These are phyloP conservation scores for Xylaria sp. DNA, from an alignment of 2,329 filamentous ascomycete genomes.

Conservation along the genomic window DNA sequence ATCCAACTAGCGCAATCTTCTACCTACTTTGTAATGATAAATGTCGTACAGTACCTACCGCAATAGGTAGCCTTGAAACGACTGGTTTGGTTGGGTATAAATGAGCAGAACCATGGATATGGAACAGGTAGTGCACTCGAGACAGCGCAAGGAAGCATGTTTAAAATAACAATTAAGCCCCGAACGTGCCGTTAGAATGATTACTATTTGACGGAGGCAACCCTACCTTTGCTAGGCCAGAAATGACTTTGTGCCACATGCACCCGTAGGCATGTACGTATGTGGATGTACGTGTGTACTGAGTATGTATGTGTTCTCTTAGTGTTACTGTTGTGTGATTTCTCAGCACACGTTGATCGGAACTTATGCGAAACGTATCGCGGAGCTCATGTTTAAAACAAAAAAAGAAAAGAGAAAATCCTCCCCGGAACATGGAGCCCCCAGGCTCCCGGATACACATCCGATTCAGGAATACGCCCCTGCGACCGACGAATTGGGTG, in stretches of 20 bases:
- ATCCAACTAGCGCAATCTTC: neutral
- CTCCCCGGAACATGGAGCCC: constrained; percentile 31
- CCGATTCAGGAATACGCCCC: constrained; percentile 41
- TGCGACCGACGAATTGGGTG: constrained; percentile 31
- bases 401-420: constrained; percentile 9
- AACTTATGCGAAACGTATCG: constrained; percentile 24
- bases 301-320: neutral
- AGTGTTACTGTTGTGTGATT: constrained; percentile 11
- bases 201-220: constrained; percentile 1
- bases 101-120: constrained; percentile 16
- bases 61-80: neutral
- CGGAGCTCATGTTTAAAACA: constrained; percentile 17
- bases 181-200: neutral
- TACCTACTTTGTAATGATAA: neutral
- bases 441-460: constrained; percentile 39
- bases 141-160: constrained; percentile 3
- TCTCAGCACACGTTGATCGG: constrained; percentile 22
- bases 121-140: constrained; percentile 8
- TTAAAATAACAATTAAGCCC: neutral
- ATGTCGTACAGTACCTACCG: constrained; percentile 12
- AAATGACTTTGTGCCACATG: constrained; percentile 2
- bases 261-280: constrained; percentile 4
- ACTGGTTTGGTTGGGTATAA: constrained; percentile 2
- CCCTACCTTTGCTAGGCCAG: neutral
- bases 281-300: no score